These are phyloP conservation scores for Termitomyces titanicus DNA, from an alignment of 768 basidiomycete genomes.

Conservation along the genomic window DNA sequence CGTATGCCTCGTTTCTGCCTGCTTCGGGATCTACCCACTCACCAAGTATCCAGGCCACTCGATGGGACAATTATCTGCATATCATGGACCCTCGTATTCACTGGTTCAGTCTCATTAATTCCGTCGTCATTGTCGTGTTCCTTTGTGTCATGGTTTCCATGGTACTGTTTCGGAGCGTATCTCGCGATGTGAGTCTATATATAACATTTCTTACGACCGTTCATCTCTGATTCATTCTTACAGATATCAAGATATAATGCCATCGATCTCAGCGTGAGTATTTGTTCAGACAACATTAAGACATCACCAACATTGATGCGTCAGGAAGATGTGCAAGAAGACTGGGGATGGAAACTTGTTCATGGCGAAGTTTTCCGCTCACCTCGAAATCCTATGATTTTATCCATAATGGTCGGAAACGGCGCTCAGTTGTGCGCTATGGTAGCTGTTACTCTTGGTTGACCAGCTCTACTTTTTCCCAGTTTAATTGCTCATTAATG, in stretches of 20 bases:
- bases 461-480: conserved; percentile 7
- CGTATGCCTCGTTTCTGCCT: conserved; percentile 3
- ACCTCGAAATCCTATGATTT: conserved; percentile 69
- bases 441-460: conserved; percentile 84
- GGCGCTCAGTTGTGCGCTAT: conserved; percentile 84
- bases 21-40: neutral
- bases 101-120: conserved; percentile 95
- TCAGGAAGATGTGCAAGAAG: conserved; percentile 94
- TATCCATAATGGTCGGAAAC: conserved; percentile 89
- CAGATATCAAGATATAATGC: conserved; percentile 93
- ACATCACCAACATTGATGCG: neutral
- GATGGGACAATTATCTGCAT: conserved; percentile 96
- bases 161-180: conserved; percentile 82
- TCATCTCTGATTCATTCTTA: conserved; percentile 2
- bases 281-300: neutral
- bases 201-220: neutral
- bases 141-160: conserved; percentile 92
- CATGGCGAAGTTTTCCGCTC: conserved; percentile 95
- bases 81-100: conserved; percentile 93
- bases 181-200: conserved; percentile 67
- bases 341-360: conserved; percentile 97
- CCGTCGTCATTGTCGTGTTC: conserved; percentile 86
- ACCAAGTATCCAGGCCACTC: conserved; percentile 62
- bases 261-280: conserved; percentile 78
- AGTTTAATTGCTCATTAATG: conserved; percentile 4